A percentile compares a stretch with the other conserved stretches of the same genome.
phyloP scores from a whole-genome alignment of 148 eudicot genomes.

The Drosera capensis region DNA sequence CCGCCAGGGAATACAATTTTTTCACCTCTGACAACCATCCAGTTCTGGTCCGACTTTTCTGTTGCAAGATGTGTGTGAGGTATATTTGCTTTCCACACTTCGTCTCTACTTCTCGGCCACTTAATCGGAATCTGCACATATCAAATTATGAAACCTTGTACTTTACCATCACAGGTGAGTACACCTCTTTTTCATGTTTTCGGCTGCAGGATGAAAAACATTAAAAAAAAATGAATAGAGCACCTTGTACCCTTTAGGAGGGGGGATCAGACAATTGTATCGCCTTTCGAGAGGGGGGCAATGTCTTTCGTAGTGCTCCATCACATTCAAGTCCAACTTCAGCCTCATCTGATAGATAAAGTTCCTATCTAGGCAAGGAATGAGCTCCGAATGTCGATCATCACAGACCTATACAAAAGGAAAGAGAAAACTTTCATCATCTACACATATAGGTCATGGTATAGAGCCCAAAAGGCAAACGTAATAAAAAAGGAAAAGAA shows the following conservation, averaged over 20 bases:
- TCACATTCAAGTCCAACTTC: constrained; percentile 6
- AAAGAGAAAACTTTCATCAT: not conserved
- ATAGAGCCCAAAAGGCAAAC: not conserved
- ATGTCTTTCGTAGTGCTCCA: constrained; percentile 12
- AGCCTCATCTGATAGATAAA: constrained; percentile 10
- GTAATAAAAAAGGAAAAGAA: constrained; percentile 1
- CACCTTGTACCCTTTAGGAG: constrained; percentile 10
- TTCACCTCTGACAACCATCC: constrained; percentile 12
- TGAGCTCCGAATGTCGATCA: constrained; percentile 8
- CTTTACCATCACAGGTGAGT: not conserved
- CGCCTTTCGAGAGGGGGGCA: constrained; percentile 9
- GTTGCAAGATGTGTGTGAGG: constrained; percentile 12
- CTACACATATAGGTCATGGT: not conserved
- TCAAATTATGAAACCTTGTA: not conserved
- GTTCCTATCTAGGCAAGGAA: constrained; percentile 12
- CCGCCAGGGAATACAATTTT: constrained; percentile 11
- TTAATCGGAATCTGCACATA: constrained; percentile 5
- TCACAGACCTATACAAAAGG: constrained; percentile 6
- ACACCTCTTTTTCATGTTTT: no score
- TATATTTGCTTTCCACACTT: constrained; percentile 12
- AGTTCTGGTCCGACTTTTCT: constrained; percentile 11
- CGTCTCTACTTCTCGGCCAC: constrained; percentile 12
- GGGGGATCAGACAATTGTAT: constrained; percentile 10
- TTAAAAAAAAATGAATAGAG: no score
- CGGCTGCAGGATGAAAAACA: no score